Percentiles rank a stretch among this genome's conserved stretches.
Evolutionary conservation across 768 basidiomycete genomes (phyloP).

Genomic region (Boletus tylopilopsis): DNA sequence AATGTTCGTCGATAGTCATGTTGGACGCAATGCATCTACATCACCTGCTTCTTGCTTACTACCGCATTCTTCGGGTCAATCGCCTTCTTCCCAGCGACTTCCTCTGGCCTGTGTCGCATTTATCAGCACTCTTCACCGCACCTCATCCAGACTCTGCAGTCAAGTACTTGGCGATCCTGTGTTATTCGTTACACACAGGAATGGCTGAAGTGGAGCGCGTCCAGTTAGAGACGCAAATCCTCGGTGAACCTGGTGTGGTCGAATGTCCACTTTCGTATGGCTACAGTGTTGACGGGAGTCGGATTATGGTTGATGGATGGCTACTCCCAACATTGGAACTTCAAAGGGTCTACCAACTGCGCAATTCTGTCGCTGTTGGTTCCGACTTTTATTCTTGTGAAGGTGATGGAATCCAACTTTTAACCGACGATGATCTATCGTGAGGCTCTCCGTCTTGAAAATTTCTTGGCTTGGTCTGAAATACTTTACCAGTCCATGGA

Average conservation of each 20-base stretch:
- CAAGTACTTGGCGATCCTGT: constrained; percentile 68
- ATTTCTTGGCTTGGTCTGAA: constrained; percentile 12
- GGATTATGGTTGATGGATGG: constrained; percentile 68
- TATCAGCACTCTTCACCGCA: constrained; percentile 42
- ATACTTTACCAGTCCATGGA: constrained; percentile 43
- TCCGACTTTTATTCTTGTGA: constrained; percentile 46
- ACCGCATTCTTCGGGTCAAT: constrained; percentile 74
- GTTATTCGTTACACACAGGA: constrained; percentile 71
- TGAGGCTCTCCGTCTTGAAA: constrained; percentile 24
- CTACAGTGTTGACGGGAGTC: constrained; percentile 42
- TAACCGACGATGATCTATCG: constrained; percentile 55
- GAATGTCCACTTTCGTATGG: constrained; percentile 67
- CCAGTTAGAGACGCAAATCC: constrained; percentile 53
- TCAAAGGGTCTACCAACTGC: constrained; percentile 50
- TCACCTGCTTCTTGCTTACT: constrained; percentile 70
- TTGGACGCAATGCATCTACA: constrained; percentile 54
- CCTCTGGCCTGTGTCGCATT: constrained; percentile 52
- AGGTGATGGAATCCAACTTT: constrained; percentile 27
- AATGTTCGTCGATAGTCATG: constrained; percentile 23
- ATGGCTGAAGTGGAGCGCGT: constrained; percentile 77
- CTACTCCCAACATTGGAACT: constrained; percentile 70
- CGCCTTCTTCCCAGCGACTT: constrained; percentile 58
- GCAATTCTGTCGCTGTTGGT: constrained; percentile 42
- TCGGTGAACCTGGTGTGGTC: constrained; percentile 55
- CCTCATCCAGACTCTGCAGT: constrained; percentile 62